A percentile compares a stretch with the other conserved stretches of the same genome.
phyloP scores from a whole-genome alignment of 1,139 yeast genomes.

The Blastobotrys proliferans region DNA sequence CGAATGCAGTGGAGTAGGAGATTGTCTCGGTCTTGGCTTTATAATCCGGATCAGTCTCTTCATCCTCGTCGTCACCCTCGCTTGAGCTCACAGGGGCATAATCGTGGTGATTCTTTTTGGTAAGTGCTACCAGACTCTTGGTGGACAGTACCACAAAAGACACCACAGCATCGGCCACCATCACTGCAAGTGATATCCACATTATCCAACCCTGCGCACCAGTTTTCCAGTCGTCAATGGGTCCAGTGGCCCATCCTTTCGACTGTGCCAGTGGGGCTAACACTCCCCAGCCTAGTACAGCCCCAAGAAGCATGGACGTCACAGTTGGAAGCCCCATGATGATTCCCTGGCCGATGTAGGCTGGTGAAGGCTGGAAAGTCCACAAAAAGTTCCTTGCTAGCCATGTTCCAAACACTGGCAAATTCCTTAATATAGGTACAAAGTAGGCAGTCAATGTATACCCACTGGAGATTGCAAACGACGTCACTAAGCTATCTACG shows the following conservation, averaged over 20 bases:
- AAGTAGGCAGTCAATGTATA: slow-evolving; percentile 74
- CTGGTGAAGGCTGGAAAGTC: slow-evolving; percentile 95
- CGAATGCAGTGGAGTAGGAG: slow-evolving; percentile 45
- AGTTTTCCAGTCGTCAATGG: slow-evolving; percentile 82
- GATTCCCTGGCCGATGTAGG: slow-evolving; percentile 95
- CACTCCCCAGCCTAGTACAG: slow-evolving; percentile 86
- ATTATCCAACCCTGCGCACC: slow-evolving; percentile 98
- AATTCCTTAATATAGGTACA: slow-evolving; percentile 57
- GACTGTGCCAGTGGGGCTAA: slow-evolving; percentile 73
- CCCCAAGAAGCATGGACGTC: slow-evolving; percentile 84
- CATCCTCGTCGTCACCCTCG: slow-evolving; percentile 10
- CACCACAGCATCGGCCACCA: slow-evolving; percentile 89
- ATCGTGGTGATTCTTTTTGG: slow-evolving; percentile 4
- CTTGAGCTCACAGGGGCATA: slow-evolving; percentile 3
- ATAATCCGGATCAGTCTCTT: slow-evolving; percentile 20
- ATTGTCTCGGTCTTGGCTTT: slow-evolving; percentile 34
- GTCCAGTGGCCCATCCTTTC: slow-evolving; percentile 84
- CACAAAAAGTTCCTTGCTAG: slow-evolving; percentile 71
- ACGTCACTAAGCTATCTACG: slow-evolving; percentile 50
- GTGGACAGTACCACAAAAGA: slow-evolving; percentile 65
- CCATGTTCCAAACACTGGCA: slow-evolving; percentile 71
- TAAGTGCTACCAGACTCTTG: slow-evolving; percentile 20
- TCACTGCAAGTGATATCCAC: slow-evolving; percentile 89
- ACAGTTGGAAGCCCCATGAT: slow-evolving; percentile 96
- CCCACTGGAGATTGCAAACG: slow-evolving; percentile 65